A percentile compares a stretch with the other conserved stretches of the same genome.
These are phyloP conservation scores for Vachellia pachyceras DNA, from an alignment of 306 rosid species.

Conservation along the genomic window DNA sequence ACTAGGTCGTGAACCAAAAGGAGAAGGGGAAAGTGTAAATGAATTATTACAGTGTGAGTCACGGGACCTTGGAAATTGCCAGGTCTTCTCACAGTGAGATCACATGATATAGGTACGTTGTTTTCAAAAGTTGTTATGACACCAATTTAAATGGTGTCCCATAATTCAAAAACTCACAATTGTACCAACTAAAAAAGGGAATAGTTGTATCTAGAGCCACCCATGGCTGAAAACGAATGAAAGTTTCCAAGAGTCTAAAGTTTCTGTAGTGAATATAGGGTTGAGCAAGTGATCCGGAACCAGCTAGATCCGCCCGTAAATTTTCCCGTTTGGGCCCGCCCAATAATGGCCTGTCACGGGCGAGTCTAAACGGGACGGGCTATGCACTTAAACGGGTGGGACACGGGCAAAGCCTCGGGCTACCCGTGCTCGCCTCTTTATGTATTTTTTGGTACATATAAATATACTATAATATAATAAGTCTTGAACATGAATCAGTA, in stretches of 20 bases:
- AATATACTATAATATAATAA: too few species aligned
- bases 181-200: background rate
- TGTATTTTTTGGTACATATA: too few species aligned
- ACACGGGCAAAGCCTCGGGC: too few species aligned
- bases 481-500: too few species aligned
- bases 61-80: background rate
- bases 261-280: background rate
- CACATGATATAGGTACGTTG: background rate
- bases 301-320: too few species aligned
- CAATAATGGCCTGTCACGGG: too few species aligned
- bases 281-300: too few species aligned
- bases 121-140: background rate
- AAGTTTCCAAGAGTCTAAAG: background rate
- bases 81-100: background rate
- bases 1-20: too few species aligned
- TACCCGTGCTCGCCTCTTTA: too few species aligned
- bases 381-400: too few species aligned
- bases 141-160: background rate
- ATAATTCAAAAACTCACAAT: background rate
- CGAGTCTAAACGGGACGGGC: too few species aligned
- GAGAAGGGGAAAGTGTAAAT: background rate
- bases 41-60: background rate
- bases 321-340: too few species aligned
- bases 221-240: background rate
- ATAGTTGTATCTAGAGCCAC: background rate